Percentiles rank a stretch among this genome's conserved stretches.
Conservation (phyloP, 2,329 filamentous ascomycete genomes). For the Parastagonospora avenae region DNA sequence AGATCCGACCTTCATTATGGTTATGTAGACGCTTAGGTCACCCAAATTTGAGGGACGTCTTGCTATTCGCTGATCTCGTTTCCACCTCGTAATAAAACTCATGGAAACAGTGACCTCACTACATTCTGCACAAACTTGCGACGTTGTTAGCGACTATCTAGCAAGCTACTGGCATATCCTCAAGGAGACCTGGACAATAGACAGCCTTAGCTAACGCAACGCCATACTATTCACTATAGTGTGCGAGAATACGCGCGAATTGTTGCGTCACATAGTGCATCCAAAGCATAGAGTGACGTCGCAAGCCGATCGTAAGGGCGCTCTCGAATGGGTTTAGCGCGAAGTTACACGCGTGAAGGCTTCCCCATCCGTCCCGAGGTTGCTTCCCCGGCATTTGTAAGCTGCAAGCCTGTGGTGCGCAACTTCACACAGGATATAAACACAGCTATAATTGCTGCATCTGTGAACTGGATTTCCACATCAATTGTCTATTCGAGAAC, state of each 20-base stretch:
- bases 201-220: no score
- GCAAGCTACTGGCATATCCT: no score
- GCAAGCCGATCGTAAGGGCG: no score
- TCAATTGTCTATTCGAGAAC: background rate
- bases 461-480: no score
- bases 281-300: no score
- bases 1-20: slow-evolving; percentile 66
- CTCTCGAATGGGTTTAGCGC: background rate
- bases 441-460: background rate
- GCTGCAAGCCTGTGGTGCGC: background rate
- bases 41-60: background rate
- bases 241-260: no score
- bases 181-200: no score
- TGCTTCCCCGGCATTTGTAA: background rate
- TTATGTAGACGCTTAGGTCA: slow-evolving; percentile 51
- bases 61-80: background rate
- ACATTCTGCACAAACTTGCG: no score
- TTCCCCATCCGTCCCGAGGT: background rate
- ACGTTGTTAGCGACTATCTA: no score
- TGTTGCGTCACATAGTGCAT: no score
- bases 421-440: background rate
- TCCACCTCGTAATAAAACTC: background rate
- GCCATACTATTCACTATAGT: no score
- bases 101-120: no score
- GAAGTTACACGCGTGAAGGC: slow-evolving; percentile 1